Base-by-base conservation (phyloP, 352 stramenopile species). In the Pseudoperonospora humuli region DNA sequence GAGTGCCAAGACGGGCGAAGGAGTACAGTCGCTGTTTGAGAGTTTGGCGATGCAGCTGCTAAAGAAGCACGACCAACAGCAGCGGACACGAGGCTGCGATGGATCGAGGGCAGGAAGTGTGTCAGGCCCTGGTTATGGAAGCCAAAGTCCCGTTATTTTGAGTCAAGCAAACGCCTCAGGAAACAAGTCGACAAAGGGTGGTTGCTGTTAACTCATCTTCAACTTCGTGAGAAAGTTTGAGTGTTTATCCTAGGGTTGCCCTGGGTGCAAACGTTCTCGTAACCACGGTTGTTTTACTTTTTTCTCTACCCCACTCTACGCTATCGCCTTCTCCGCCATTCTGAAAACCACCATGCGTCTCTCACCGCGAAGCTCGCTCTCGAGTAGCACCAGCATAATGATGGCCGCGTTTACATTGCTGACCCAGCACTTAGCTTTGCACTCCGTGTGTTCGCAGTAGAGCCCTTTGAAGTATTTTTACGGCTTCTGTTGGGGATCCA, bases 1-100 rank as follows among this genome's bases (percentile, higher is more conserved):
- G 28, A 89, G 75, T 43, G 80, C 80, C 46, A 88, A 90, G 62
- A 84, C 73, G 26, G 80, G 80, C 32, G 72, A 92, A 39, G 77
- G 77, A 43, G 75, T 92, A 26, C 67, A 77, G 40, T 60, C 67
- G 18, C 52, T 92, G 24, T 92, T 92, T 21, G 79, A 92, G 35
- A 75, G 61, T 28, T 62, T 92, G 11, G 78, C 75, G 11, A 61
- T 70, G 34, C 62, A 81, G 50, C 58, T 92, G 39, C 55, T 89
- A n/a, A 83, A 84, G 54, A 77, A 83, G 18, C 72, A 92, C 34
- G 68, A 89, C 18, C 58, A 84, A n/a, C 68, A 83, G 13, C 50
- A 75, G 50, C 65, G 59, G 27, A 57, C 48, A 52, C 64, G 74
- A 45, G 53, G 45, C 6, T 70, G 73, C 15, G 65, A 78, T 53